Evolutionary conservation across 108 stramenopile species (phyloP).

Genomic region (Mediolabrus comicus): DNA sequence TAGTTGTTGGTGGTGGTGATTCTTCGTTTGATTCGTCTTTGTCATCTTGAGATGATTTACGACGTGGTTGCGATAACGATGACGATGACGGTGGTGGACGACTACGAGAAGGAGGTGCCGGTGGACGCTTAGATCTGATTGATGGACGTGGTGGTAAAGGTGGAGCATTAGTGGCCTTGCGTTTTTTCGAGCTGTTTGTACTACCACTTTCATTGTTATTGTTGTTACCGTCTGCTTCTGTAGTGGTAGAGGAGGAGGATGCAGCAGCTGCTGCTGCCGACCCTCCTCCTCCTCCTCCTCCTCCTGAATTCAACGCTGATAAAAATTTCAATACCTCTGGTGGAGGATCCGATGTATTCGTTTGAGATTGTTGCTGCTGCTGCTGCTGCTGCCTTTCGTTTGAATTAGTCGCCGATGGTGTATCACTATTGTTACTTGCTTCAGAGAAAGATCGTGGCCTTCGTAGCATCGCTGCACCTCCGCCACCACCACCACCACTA

Average conservation of each 20-base stretch:
- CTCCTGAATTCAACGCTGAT: constrained; percentile 18
- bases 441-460: not conserved
- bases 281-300: not conserved
- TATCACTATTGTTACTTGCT: not conserved
- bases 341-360: constrained; percentile 15
- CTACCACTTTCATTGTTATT: not conserved
- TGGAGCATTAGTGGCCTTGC: not conserved
- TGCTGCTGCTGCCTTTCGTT: not conserved
- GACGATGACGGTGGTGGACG: not conserved
- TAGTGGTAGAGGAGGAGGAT: not conserved
- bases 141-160: not conserved
- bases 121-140: no score
- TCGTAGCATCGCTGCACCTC: not conserved
- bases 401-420: not conserved
- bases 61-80: not conserved
- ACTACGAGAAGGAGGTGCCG: no score
- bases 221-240: not conserved
- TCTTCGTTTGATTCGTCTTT: not conserved
- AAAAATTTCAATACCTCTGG: constrained; percentile 29
- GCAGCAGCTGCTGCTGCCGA: not conserved
- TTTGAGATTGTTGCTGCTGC: not conserved
- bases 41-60: not conserved
- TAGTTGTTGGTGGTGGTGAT: not conserved
- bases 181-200: not conserved
- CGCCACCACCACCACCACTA: not conserved